A percentile compares a stretch with the other conserved stretches of the same genome.
Evolutionary conservation across 768 basidiomycete species (phyloP).

Genomic region (Coprinellus micaceus): DNA sequence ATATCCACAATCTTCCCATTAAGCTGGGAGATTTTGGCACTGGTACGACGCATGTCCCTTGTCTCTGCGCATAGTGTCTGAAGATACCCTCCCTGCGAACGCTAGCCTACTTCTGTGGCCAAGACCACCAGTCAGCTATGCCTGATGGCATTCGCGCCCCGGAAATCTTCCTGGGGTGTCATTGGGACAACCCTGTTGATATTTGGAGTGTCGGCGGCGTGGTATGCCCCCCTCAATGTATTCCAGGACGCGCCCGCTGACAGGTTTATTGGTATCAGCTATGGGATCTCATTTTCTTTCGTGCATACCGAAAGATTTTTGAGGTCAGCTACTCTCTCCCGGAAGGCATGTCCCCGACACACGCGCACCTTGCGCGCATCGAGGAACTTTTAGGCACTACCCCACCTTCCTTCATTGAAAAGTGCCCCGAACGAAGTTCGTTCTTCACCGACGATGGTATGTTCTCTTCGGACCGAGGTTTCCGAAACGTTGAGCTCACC

Average conservation of each 20-base stretch:
- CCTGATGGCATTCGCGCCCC: constrained; percentile 16
- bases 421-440: constrained; percentile 11
- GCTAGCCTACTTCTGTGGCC: no score
- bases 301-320: background rate
- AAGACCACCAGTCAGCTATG: no score
- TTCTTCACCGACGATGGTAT: constrained; percentile 18
- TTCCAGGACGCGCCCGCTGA: no score
- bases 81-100: no score
- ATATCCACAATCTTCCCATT: constrained; percentile 15
- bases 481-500: background rate
- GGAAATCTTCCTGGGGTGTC: constrained; percentile 21
- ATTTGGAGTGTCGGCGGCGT: constrained; percentile 22
- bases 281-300: no score
- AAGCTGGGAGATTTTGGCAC: constrained; percentile 20
- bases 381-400: constrained; percentile 18
- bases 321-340: background rate
- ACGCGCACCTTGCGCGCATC: constrained; percentile 16
- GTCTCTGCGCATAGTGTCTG: no score
- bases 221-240: no score
- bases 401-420: constrained; percentile 15
- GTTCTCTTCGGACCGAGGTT: background rate
- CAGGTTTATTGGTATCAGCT: no score
- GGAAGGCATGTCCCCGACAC: background rate
- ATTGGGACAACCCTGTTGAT: constrained; percentile 20
- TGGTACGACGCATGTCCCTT: constrained; percentile 4